Conservation (phyloP, 2,329 filamentous ascomycete genomes). For the Ceratocystis alfenasii region DNA sequence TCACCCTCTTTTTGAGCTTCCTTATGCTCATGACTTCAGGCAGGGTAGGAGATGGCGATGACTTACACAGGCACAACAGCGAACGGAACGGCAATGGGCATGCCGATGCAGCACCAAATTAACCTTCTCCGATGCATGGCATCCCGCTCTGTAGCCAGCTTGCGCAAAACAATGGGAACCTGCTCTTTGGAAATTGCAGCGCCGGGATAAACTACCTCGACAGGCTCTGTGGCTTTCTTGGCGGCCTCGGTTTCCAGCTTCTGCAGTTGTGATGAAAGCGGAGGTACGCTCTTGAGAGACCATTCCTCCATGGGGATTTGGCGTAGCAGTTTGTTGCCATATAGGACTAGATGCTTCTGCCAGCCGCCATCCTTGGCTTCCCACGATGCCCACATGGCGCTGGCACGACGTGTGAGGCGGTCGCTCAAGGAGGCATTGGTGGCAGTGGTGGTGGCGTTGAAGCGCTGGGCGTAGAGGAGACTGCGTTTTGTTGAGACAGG, state of each 20-base stretch:
- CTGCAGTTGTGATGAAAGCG: constrained; percentile 42
- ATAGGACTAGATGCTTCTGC: constrained; percentile 76
- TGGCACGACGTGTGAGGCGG: constrained; percentile 56
- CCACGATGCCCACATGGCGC: constrained; percentile 72
- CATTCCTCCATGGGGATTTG: constrained; percentile 95
- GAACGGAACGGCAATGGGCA: constrained; percentile 75
- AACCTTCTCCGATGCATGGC: constrained; percentile 63
- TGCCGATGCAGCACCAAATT: constrained; percentile 67
- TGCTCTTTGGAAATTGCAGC: constrained; percentile 52
- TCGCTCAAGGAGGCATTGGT: constrained; percentile 38
- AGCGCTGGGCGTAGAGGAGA: constrained; percentile 79
- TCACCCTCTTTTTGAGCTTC: not conserved
- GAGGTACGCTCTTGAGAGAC: constrained; percentile 88
- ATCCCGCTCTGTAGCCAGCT: constrained; percentile 69
- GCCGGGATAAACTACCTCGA: constrained; percentile 66
- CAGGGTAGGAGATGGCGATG: not conserved
- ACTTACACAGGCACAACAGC: constrained; percentile 75
- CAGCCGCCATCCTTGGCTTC: constrained; percentile 73
- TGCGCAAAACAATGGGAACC: constrained; percentile 53
- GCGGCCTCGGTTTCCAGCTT: constrained; percentile 6
- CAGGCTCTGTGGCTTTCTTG: constrained; percentile 32
- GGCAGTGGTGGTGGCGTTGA: constrained; percentile 41
- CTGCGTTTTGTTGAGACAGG: constrained; percentile 85
- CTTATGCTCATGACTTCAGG: too few relatives aligned
- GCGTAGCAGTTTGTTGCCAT: constrained; percentile 74